Conservation (phyloP, 345 rosid species). For the Odontarrhena argentea region DNA sequence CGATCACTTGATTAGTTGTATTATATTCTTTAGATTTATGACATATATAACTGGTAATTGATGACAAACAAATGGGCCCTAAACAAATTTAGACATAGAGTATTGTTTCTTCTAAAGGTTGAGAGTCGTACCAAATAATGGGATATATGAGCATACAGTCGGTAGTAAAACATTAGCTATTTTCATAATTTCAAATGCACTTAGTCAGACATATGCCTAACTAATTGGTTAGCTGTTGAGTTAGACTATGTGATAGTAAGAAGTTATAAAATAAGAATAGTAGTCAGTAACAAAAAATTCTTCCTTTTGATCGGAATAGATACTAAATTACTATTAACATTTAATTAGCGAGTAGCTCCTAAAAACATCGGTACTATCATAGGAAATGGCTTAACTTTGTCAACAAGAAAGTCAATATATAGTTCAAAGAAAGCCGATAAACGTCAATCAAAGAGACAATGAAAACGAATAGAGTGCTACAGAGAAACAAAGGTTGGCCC, state of each 20-base stretch:
- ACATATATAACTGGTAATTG: too few relatives aligned
- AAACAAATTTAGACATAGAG: too few relatives aligned
- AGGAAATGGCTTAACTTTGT: background rate
- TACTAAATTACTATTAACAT: background rate
- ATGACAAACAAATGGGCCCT: too few relatives aligned
- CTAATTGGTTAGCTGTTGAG: background rate
- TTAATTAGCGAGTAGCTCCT: background rate
- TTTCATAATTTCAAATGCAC: background rate
- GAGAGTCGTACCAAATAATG: too few relatives aligned
- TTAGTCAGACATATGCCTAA: background rate
- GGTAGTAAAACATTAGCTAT: background rate
- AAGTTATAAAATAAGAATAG: too few relatives aligned
- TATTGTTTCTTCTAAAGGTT: too few relatives aligned
- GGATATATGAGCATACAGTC: background rate
- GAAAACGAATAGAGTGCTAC: conserved; percentile 8
- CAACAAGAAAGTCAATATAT: background rate
- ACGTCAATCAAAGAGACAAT: conserved; percentile 19
- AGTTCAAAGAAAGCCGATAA: background rate
- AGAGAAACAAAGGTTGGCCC: conserved; percentile 32
- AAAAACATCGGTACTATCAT: background rate
- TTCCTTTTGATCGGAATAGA: background rate
- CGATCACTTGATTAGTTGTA: too few relatives aligned
- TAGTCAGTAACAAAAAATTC: background rate
- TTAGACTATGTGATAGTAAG: background rate
- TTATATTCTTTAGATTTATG: too few relatives aligned